A percentile compares a stretch with the other conserved stretches of the same genome.
These are phyloP conservation scores for Lachnellula subtilissima DNA, from an alignment of 2,329 filamentous ascomycete genomes.

Conservation along the genomic window DNA sequence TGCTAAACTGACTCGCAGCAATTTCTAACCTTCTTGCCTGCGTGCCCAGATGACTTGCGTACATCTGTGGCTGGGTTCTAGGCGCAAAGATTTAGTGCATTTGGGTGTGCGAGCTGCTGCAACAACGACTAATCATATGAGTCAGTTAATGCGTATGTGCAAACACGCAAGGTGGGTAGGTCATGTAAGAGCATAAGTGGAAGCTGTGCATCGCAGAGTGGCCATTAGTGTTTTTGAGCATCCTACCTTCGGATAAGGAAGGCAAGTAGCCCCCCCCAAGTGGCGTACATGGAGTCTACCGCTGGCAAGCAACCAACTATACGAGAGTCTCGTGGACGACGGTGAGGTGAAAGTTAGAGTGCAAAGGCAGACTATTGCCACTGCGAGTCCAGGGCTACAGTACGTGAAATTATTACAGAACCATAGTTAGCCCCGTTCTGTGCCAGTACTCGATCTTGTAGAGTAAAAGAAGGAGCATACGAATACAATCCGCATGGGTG, in stretches of 20 bases:
- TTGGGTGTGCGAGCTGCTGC: slow-evolving; percentile 2
- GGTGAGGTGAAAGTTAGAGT: not conserved
- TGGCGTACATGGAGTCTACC: not conserved
- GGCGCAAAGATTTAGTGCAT: slow-evolving; percentile 4
- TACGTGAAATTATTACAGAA: not conserved
- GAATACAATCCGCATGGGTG: not conserved
- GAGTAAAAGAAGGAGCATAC: not conserved
- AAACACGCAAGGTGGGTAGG: not conserved
- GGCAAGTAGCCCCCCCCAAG: too few relatives aligned
- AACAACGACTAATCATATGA: not conserved
- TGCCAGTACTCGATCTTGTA: not conserved
- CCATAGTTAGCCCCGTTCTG: not conserved
- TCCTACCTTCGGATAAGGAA: not conserved
- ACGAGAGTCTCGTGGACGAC: not conserved
- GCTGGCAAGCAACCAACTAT: not conserved
- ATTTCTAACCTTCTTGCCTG: not conserved
- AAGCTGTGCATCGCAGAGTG: not conserved
- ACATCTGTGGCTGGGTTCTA: slow-evolving; percentile 18
- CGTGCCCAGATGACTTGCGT: not conserved
- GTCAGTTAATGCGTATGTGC: not conserved
- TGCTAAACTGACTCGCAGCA: slow-evolving; percentile 10
- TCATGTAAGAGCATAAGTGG: not conserved
- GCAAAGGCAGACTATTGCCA: not conserved
- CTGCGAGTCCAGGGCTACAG: not conserved
- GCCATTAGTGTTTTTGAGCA: not conserved